Percentiles rank a stretch among this genome's conserved stretches.
phyloP scores from a whole-genome alignment of 768 basidiomycete genomes.

The Dacryopinax spathularia region DNA sequence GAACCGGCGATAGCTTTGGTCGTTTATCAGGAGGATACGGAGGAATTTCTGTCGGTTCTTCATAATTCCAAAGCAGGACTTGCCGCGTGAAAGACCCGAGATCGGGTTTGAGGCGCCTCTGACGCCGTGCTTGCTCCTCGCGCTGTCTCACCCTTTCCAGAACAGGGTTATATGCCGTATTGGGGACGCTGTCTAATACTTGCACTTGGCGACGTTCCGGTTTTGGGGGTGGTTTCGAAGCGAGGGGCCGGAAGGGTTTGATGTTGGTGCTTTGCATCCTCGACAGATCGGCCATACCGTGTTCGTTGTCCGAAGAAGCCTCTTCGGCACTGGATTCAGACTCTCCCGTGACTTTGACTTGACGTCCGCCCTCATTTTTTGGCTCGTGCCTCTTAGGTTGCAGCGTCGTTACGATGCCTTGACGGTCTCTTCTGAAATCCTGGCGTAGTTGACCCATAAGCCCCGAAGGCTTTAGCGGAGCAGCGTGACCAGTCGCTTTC shows the following conservation, averaged over 20 bases:
- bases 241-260: slow-evolving; percentile 17
- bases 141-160: slow-evolving; percentile 37
- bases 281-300: slow-evolving; percentile 37
- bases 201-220: slow-evolving; percentile 41
- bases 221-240: slow-evolving; percentile 10
- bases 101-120: slow-evolving; percentile 68
- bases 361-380: not conserved
- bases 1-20: slow-evolving; percentile 33
- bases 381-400: not conserved
- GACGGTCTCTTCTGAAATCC: not conserved
- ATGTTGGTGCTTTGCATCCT: slow-evolving; percentile 49
- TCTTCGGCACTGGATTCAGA: slow-evolving; percentile 25
- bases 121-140: slow-evolving; percentile 47
- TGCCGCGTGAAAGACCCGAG: slow-evolving; percentile 60
- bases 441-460: not conserved
- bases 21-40: slow-evolving; percentile 31
- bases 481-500: not conserved
- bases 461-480: not conserved
- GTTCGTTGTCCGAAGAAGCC: slow-evolving; percentile 8
- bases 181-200: slow-evolving; percentile 44
- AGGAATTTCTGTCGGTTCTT: slow-evolving; percentile 47
- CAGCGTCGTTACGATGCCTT: not conserved
- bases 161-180: slow-evolving; percentile 26
- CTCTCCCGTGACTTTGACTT: slow-evolving; percentile 13
- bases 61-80: slow-evolving; percentile 78